Percentiles rank a stretch among this genome's conserved stretches.
phyloP scores from a whole-genome alignment of 2,329 filamentous ascomycete species.

The Piedraia hortae region DNA sequence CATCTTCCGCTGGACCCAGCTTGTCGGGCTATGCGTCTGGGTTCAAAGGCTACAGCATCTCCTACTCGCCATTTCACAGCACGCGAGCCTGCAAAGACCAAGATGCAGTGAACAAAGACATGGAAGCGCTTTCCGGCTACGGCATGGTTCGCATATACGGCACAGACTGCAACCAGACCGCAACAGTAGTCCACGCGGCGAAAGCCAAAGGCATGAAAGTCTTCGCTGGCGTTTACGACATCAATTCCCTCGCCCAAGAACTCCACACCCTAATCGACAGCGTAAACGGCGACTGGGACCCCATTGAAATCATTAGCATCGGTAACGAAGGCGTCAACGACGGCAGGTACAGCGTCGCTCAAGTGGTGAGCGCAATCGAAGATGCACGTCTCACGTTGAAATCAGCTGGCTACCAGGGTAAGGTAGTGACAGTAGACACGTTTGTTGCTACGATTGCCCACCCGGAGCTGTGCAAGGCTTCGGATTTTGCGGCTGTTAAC shows the following conservation, averaged over 20 bases:
- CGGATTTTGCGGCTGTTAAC: constrained; percentile 60
- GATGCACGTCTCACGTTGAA: constrained; percentile 30
- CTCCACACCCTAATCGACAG: constrained; percentile 32
- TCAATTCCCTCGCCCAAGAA: constrained; percentile 22
- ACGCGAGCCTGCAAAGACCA: constrained; percentile 38
- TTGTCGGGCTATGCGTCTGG: too few species aligned
- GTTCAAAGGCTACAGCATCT: constrained; percentile 20
- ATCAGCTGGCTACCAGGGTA: constrained; percentile 37
- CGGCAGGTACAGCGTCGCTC: constrained; percentile 21
- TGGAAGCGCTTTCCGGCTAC: constrained; percentile 31
- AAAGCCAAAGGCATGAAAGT: constrained; percentile 38
- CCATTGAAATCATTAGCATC: constrained; percentile 41
- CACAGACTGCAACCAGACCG: constrained; percentile 47
- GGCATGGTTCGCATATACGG: constrained; percentile 50
- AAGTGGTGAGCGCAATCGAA: constrained; percentile 31
- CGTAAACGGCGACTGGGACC: constrained; percentile 27
- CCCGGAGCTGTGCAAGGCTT: constrained; percentile 45
- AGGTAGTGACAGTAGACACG: constrained; percentile 58
- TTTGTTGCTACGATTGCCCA: constrained; percentile 39
- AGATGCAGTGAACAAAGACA: constrained; percentile 34
- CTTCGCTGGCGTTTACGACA: constrained; percentile 47
- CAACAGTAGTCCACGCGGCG: constrained; percentile 32
- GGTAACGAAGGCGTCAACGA: constrained; percentile 60
- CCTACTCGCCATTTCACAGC: constrained; percentile 29
- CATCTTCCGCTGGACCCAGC: constrained; percentile 2